phyloP scores from a whole-genome alignment of 2,329 filamentous ascomycete genomes.

The Fusarium sororula region DNA sequence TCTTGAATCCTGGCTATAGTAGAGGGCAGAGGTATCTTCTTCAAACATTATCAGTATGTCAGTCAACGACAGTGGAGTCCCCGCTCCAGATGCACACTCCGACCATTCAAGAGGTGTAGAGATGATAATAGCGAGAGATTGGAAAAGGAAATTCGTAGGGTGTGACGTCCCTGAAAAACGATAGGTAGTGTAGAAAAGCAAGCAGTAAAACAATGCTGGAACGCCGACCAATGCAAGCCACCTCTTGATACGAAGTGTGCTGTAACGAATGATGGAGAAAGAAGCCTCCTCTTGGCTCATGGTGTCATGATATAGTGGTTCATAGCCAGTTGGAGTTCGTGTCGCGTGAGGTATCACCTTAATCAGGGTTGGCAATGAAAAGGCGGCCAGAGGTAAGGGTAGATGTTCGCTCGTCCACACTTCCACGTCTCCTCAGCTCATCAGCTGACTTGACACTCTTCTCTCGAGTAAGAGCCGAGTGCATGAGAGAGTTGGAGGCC shows the following conservation, averaged over 20 bases:
- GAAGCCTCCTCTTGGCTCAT: conserved; percentile 24
- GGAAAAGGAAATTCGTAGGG: conserved; percentile 34
- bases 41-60: conserved; percentile 34
- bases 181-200: conserved; percentile 31
- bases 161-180: conserved; percentile 41
- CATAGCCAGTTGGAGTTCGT: conserved; percentile 4
- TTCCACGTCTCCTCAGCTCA: conserved; percentile 78
- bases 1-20: conserved; percentile 36
- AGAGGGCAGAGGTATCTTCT: conserved; percentile 37
- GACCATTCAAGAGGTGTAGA: conserved; percentile 27
- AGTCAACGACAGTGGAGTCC: conserved; percentile 34
- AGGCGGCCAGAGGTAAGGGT: conserved; percentile 78
- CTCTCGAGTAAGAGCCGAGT: conserved; percentile 67
- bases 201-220: conserved; percentile 39
- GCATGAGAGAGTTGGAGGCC: conserved; percentile 66
- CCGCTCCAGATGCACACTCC: conserved; percentile 33
- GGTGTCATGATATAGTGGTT: conserved; percentile 21
- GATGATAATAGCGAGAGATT: conserved; percentile 38
- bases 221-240: conserved; percentile 42
- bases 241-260: conserved; percentile 23
- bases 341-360: conserved; percentile 22
- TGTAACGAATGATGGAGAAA: conserved; percentile 34
- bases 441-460: conserved; percentile 74
- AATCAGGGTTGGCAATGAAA: conserved; percentile 88
- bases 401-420: conserved; percentile 83